Base-by-base conservation (phyloP, 2,329 filamentous ascomycete genomes). In the Colletotrichum echinochloae region DNA sequence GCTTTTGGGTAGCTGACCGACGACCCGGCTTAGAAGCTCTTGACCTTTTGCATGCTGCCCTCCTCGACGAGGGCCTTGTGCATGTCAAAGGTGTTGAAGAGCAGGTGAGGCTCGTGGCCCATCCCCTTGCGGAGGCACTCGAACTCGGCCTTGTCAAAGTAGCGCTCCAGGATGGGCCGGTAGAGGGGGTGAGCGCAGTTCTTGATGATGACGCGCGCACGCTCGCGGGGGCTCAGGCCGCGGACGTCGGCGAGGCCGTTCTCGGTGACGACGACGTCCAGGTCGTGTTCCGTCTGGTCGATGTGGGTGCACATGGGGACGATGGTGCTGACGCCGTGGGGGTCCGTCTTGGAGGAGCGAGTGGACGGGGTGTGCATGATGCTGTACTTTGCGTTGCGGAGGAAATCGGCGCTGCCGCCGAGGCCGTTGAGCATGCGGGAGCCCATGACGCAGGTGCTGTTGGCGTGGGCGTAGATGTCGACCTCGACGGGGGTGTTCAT, bases 401-500 rank as follows among this genome's bases (percentile, higher is more conserved):
- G 84, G 87, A 96, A 96, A 78, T 96, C 93, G 62, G 93, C 93
- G 1, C 90, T 92, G 5, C 93, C 93, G 60, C 93, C 93, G 8
- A 96, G 89, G 14, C 93, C 93, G 84, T 95, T 95, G 71, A 96
- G 87, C 92, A 95, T 96, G 67, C 94, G 91, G 72, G 88, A 91
- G 73, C 94, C 94, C 90, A 96, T 94, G 28, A 97, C 94, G 78
- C 92, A 95, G 65, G 94, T 97, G 72, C 88, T 91, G 88, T 97
- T 97, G 76, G 94, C 94, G 83, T 97, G 94, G 2, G 94, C 94
- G 83, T 97, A 97, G 77, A 97, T 97, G 82, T 97, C 94, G 20
- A 97, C 94, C 83, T 97, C 94, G 56, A 97, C 93, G 28, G 94
- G 94, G 0, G 94, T 97, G 87, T 97, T 97, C 94, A 97, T 97